These are phyloP conservation scores for Trichophyton mentagrophytes DNA, from an alignment of 2,329 filamentous ascomycete species.

Conservation along the genomic window DNA sequence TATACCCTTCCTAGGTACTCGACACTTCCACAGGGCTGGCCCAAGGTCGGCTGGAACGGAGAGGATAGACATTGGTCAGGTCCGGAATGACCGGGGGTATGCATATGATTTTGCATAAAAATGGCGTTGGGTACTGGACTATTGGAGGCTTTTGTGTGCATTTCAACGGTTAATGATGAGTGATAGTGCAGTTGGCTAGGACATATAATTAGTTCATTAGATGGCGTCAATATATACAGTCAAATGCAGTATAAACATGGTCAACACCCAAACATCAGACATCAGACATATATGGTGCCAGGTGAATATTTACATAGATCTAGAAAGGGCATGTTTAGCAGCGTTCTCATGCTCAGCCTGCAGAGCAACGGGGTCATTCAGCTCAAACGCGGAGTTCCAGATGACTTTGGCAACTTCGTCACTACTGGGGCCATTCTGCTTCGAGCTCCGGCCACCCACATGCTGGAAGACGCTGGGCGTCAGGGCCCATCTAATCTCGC, in stretches of 20 bases:
- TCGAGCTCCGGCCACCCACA: constrained; percentile 7
- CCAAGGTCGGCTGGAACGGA: constrained; percentile 41
- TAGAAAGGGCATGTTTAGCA: too few relatives aligned
- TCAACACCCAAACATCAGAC: too few relatives aligned
- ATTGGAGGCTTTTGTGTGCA: not conserved
- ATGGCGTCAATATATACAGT: too few relatives aligned
- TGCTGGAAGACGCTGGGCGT: constrained; percentile 9
- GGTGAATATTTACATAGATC: too few relatives aligned
- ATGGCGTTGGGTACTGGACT: not conserved
- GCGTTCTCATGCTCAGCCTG: constrained; percentile 6
- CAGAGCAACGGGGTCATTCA: constrained; percentile 8
- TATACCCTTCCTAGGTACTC: constrained; percentile 49
- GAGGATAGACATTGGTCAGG: constrained; percentile 13
- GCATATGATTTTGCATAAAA: not conserved
- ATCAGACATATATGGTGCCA: too few relatives aligned
- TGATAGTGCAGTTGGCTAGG: too few relatives aligned
- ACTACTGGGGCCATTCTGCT: not conserved
- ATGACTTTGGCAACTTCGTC: constrained; percentile 5
- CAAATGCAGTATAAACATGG: too few relatives aligned
- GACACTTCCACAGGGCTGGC: constrained; percentile 50
- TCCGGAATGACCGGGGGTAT: not conserved
- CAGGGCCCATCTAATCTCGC: constrained; percentile 10
- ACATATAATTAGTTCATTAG: too few relatives aligned
- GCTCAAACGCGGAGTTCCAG: constrained; percentile 9
- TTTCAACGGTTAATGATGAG: too few relatives aligned